Evolutionary conservation across 2,329 filamentous ascomycete species (phyloP), one percentile per base, ranked within the genome.

Genomic region (Pezizomycotina sp.): DNA sequence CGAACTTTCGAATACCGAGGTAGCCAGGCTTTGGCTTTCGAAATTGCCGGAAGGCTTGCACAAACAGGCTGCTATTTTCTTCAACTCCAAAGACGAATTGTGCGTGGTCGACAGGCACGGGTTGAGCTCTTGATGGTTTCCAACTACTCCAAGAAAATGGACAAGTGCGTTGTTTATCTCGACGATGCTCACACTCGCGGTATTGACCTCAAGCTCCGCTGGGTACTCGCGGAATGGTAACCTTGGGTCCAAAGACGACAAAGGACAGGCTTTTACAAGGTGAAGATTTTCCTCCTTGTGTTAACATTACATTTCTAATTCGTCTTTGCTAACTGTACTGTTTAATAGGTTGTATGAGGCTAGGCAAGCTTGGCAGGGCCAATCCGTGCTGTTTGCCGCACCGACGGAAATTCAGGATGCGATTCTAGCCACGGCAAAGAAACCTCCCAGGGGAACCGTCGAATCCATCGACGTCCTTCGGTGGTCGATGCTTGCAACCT

Each of bases 181-280:
- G 77, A 83, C 34, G 71, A 84, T 40, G 64, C 67, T 0, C 77
- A 83, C 42, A 79, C 76, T 0, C 56, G 77, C 38, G 77, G 78
- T 0, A 80, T 67, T 0, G 77, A 84, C 43, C 51, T 84, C 1
- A 67, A 65, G 20, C 54, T 81, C 77, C 74, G 0, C 37, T 42
- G 0, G 4, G 63, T 12, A 75, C 73, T 47, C 60, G 69, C 0
- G 79, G 75, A 0, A 69, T 70, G 0, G 70, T 84, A 0, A 82
- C 75, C 0, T 52, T 86, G 0, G 76, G 77, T 0, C 62, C 71
- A 0, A 60, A 61, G 4, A 46, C 81, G 0, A 75, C 70, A 0
- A 84, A 83, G 41, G 78, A 84, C 43, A 58, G 65, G 6, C 51
- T 82, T 0, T 68, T 74, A 0, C 77, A 84, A 64, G 74, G 71